Evolutionary conservation across 371 early-diverging fungal genomes (phyloP), one percentile per base, ranked within the genome.

Genomic region (Mucor sp.): DNA sequence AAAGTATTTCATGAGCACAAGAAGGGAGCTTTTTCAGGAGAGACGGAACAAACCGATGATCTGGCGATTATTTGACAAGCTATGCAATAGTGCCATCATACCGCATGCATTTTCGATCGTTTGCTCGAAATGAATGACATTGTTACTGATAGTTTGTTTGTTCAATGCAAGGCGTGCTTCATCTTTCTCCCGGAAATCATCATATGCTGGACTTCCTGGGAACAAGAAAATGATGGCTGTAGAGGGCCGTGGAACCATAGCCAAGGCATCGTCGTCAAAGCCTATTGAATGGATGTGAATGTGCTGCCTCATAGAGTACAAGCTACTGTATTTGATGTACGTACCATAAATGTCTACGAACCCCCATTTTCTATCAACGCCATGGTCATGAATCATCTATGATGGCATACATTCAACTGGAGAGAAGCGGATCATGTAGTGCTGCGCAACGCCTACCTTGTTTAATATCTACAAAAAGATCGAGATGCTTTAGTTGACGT

Each of bases 51-150:
- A n/a, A 70, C 64, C 17, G 87, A 58, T n/a, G 21, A 60, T 28
- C 19, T 83, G 69, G n/a, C 71, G 82, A 70, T 85, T 89, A 70
- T 90, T 93, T 53, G 85, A 86, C 28, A 93, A 66, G 0, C 91
- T 84, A 68, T 93, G 94, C 30, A 94, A 70, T 8, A 94, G 78
- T 0, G 90, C 94, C 79, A 93, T 93, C 47, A 94, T 92, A 33
- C 95, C 94, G 68, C 98, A 98, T 5, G 97, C 97, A 71, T 97
- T 97, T 53, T 82, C 73, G 55, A 97, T 96, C 4, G 95, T 95
- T 76, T 97, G 97, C 23, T 84, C 85, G 66, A 90, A 88, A 67
- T 92, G 96, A 60, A 90, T 85, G 9, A 94, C 68, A 19, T 91
- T 75, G 35, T 83, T 81, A 47, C 84, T 85, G 62, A 77, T 78